A percentile compares a stretch with the other conserved stretches of the same genome.
Conservation (phyloP, 306 rosid species). For the Notholithocarpus densiflorus region DNA sequence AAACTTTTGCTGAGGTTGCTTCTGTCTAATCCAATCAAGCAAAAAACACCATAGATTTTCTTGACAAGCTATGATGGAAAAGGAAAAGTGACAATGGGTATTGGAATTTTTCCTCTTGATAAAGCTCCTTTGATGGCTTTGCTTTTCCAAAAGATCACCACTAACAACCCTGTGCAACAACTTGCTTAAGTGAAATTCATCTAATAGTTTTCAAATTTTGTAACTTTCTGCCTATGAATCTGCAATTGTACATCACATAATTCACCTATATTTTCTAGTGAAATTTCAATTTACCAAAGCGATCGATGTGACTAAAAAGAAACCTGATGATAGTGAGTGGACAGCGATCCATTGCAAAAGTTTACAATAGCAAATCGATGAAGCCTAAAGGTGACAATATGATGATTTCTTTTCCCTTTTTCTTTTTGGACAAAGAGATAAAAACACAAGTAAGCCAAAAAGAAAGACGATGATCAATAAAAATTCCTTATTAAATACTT, state of each 20-base stretch:
- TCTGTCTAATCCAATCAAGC: not conserved
- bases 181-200: no score
- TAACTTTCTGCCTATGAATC: not conserved
- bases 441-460: not conserved
- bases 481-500: not conserved
- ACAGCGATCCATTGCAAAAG: not conserved
- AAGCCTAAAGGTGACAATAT: not conserved
- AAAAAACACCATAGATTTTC: constrained; percentile 13
- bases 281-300: not conserved
- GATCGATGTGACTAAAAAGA: not conserved
- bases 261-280: not conserved
- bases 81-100: constrained; percentile 7
- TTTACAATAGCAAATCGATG: not conserved
- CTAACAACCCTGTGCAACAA: constrained; percentile 1
- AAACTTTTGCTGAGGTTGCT: not conserved
- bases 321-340: not conserved
- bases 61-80: constrained; percentile 11
- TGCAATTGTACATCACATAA: not conserved
- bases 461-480: not conserved
- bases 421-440: not conserved
- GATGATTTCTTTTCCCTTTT: not conserved
- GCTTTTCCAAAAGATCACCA: constrained; percentile 14
- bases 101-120: constrained; percentile 19
- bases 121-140: not conserved
- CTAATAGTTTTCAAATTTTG: not conserved